Evolutionary conservation across 108 stramenopile species (phyloP).

Genomic region (Hondaea fermentalgiana): DNA sequence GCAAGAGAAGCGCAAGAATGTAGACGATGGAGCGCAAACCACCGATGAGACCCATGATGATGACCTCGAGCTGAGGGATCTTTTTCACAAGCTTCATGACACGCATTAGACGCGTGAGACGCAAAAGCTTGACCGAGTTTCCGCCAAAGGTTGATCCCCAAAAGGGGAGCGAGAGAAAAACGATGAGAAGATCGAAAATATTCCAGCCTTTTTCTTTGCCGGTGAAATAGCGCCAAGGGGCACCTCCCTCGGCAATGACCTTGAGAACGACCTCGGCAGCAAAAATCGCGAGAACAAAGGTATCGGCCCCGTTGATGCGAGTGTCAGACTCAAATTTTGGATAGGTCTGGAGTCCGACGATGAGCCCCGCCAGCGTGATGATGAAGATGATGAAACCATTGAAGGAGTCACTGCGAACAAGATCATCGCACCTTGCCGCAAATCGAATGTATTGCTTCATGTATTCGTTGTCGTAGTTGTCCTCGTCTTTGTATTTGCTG

Average conservation of each 20-base stretch:
- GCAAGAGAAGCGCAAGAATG: constrained; percentile 34
- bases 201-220: constrained; percentile 20
- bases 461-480: background rate
- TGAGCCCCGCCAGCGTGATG: constrained; percentile 35
- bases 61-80: constrained; percentile 39
- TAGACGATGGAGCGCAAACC: constrained; percentile 28
- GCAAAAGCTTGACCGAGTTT: constrained; percentile 25
- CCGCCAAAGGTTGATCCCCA: constrained; percentile 2
- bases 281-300: constrained; percentile 20
- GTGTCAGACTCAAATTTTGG: background rate
- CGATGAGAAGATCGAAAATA: constrained; percentile 32
- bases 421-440: background rate
- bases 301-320: background rate
- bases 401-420: background rate
- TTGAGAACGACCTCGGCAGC: constrained; percentile 29
- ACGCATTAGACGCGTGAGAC: constrained; percentile 28
- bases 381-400: constrained; percentile 14
- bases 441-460: background rate
- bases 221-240: constrained; percentile 31
- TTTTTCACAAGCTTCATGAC: constrained; percentile 40
- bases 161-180: constrained; percentile 14
- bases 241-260: constrained; percentile 29
- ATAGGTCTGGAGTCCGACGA: constrained; percentile 44
- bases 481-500: background rate
- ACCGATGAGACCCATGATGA: constrained; percentile 30